Conservation (phyloP, 1,139 yeast genomes). For the Geotrichum klebahnii region DNA sequence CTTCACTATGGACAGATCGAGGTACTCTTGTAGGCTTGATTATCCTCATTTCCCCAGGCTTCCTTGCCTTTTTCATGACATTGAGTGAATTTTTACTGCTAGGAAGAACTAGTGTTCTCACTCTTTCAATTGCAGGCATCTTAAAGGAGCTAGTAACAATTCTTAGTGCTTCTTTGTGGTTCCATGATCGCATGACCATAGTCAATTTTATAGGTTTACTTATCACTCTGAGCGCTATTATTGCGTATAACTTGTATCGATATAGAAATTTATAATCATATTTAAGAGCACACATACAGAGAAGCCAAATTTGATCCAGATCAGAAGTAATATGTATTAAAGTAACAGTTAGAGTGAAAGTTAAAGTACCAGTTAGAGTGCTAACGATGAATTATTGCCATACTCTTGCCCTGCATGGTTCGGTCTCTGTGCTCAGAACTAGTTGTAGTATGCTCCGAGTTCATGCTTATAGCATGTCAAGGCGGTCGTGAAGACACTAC, state of each 20-base stretch:
- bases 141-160: constrained; percentile 88
- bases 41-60: constrained; percentile 72
- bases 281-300: too few relatives aligned
- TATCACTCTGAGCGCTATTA: constrained; percentile 71
- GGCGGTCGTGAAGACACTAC: too few relatives aligned
- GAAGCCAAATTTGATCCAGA: too few relatives aligned
- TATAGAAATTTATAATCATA: constrained; percentile 13
- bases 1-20: constrained; percentile 60
- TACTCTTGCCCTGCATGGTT: too few relatives aligned
- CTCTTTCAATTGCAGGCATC: constrained; percentile 86
- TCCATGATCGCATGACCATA: constrained; percentile 65
- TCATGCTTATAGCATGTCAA: too few relatives aligned
- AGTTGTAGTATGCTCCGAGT: too few relatives aligned
- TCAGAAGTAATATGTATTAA: neutral
- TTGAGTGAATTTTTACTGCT: constrained; percentile 80
- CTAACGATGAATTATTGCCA: too few relatives aligned
- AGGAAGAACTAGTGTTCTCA: constrained; percentile 77
- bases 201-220: constrained; percentile 72
- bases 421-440: too few relatives aligned
- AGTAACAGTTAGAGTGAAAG: too few relatives aligned
- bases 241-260: constrained; percentile 60
- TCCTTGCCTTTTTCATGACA: constrained; percentile 86
- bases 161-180: constrained; percentile 60
- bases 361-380: too few relatives aligned
- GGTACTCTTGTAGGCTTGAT: constrained; percentile 54